Evolutionary conservation across 768 basidiomycete genomes (phyloP).

Genomic region (Porphyrellus cyaneotinctus): DNA sequence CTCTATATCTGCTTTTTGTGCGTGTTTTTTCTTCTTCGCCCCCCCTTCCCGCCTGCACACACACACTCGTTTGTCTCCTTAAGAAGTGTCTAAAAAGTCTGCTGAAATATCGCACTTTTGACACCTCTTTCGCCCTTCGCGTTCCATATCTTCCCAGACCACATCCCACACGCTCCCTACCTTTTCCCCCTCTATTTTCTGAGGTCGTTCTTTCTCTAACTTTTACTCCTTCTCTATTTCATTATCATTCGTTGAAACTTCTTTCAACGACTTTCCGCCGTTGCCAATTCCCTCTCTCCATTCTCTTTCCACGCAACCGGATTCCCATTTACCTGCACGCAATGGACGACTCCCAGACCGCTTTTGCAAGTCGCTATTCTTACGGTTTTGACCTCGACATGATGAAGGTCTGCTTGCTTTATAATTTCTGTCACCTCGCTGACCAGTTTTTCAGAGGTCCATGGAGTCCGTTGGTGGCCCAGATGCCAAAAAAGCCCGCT

Average conservation of each 20-base stretch:
- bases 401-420: slow-evolving; percentile 67
- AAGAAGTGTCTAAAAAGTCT: slow-evolving; percentile 26
- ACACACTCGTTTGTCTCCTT: slow-evolving; percentile 31
- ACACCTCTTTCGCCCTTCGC: slow-evolving; percentile 18
- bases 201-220: slow-evolving; percentile 52
- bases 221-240: slow-evolving; percentile 45
- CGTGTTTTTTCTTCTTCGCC: slow-evolving; percentile 35
- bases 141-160: slow-evolving; percentile 29
- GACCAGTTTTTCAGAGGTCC: slow-evolving; percentile 55
- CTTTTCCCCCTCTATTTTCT: slow-evolving; percentile 27
- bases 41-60: slow-evolving; percentile 22
- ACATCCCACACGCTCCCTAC: slow-evolving; percentile 44
- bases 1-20: slow-evolving; percentile 35
- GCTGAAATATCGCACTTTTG: slow-evolving; percentile 28
- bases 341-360: slow-evolving; percentile 76
- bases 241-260: slow-evolving; percentile 37
- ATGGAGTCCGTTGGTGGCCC: slow-evolving; percentile 81
- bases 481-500: slow-evolving; percentile 86
- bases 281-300: slow-evolving; percentile 47
- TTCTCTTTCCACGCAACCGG: slow-evolving; percentile 30
- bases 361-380: slow-evolving; percentile 65
- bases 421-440: background rate
- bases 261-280: slow-evolving; percentile 41
- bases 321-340: slow-evolving; percentile 26
- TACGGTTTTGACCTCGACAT: slow-evolving; percentile 85